Evolutionary conservation across 1,139 yeast species (phyloP).

Genomic region (Arxiozyma telluris): DNA sequence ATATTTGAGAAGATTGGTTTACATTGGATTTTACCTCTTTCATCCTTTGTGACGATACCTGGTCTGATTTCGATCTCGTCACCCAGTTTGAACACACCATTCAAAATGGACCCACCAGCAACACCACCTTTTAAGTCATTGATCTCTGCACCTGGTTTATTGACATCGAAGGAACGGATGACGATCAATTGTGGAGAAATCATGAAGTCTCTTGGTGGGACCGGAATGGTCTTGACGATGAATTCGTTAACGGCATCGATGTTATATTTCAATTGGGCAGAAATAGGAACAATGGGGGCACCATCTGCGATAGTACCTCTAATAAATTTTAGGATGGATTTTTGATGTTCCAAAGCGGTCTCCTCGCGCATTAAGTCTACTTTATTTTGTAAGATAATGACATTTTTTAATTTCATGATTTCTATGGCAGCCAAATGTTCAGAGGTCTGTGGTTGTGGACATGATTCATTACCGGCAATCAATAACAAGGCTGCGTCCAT

Average conservation of each 20-base stretch:
- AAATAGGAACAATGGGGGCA: constrained; percentile 97
- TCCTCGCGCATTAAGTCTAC: constrained; percentile 98
- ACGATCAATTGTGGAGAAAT: constrained; percentile 94
- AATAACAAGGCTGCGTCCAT: constrained; percentile 98
- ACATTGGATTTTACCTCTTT: constrained; percentile 87
- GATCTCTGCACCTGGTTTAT: constrained; percentile 97
- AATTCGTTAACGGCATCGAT: constrained; percentile 97
- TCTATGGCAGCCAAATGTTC: constrained; percentile 99
- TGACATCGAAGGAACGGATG: constrained; percentile 96
- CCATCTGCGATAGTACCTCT: constrained; percentile 98
- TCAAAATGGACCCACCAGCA: constrained; percentile 97
- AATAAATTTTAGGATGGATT: constrained; percentile 82
- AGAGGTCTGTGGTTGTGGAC: constrained; percentile 99
- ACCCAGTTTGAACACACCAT: constrained; percentile 93
- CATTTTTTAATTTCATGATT: constrained; percentile 96
- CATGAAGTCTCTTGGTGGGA: constrained; percentile 88
- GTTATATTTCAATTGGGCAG: constrained; percentile 97
- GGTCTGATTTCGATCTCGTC: constrained; percentile 99
- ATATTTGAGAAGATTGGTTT: constrained; percentile 92
- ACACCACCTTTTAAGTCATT: constrained; percentile 99
- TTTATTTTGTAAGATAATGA: constrained; percentile 91
- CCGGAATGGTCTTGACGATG: constrained; percentile 91
- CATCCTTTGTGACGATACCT: constrained; percentile 71
- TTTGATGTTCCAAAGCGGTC: constrained; percentile 89
- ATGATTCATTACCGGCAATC: constrained; percentile 96